Evolutionary conservation across 306 rosid species (phyloP).

Genomic region (Alnus glutinosa): DNA sequence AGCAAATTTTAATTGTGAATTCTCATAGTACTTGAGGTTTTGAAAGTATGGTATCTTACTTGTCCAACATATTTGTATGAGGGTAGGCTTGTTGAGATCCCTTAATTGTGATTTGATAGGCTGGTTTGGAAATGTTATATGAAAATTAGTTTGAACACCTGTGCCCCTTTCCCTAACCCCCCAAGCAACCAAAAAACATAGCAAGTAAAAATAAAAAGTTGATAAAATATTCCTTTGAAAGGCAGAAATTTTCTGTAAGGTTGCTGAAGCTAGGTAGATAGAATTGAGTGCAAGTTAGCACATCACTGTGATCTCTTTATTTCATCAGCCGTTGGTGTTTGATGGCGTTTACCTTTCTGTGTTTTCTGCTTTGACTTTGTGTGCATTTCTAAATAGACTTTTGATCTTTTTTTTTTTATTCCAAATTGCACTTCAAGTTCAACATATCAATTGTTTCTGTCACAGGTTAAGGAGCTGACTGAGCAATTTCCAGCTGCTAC

Average conservation of each 20-base stretch:
- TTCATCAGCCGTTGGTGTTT: background rate
- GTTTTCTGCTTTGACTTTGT: background rate
- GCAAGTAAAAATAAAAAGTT: background rate
- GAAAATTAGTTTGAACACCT: background rate
- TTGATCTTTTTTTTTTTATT: background rate
- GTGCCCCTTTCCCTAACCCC: background rate
- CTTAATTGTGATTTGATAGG: background rate
- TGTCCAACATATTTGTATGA: background rate
- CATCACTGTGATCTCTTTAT: background rate
- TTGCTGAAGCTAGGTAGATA: background rate
- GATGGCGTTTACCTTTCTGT: background rate
- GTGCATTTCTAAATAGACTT: background rate
- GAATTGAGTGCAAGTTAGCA: background rate
- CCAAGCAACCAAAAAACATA: background rate
- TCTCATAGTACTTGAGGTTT: background rate
- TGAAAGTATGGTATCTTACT: background rate
- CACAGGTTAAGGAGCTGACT: slow-evolving; percentile 77
- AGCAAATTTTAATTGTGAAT: background rate
- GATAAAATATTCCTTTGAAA: background rate
- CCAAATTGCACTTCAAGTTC: background rate
- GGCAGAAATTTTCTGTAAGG: background rate
- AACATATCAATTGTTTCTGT: slow-evolving; percentile 11
- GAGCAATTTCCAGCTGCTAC: slow-evolving; percentile 95
- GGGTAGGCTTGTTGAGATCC: background rate
- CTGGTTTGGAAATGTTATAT: background rate